Base-by-base conservation (phyloP, 306 rosid genomes). In the Sechiopsis laciniata region DNA sequence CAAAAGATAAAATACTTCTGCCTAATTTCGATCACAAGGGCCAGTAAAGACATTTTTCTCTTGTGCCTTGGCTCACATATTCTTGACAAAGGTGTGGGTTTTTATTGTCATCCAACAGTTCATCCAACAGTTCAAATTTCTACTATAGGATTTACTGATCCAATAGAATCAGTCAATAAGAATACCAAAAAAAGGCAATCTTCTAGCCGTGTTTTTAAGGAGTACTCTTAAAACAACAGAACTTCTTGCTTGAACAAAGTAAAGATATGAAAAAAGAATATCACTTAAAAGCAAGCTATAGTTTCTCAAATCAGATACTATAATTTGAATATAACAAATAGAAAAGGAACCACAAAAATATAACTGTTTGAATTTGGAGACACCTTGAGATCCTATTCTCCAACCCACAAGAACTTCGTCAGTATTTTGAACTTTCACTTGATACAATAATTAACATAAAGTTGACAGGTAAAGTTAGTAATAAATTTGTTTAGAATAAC, bases 231-330 rank as follows among this genome's bases (percentile, higher is more conserved):
- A 19, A 67, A 46, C 55, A 42, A 64, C 29, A 64, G 0, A 14
- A 64, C 26, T 37, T 40, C 70, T 37, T 64, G 70, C 52, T 35
- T 37, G 13, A 16, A 16, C 50, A 63, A 63, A 37, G 70, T 13
- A 13, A 37, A 37, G 19, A 26, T 61, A 64, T 0, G 8, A 22
- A 65, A 20, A 62, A 61, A 61, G 6, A 32, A 62, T 26, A 26
- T 29, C 46, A 14, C 48, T 2, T 61, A 12, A 56, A 19, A 13
- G 68, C 8, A 6, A 61, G 22, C 64, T 22, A 4, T 22, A 58
- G 37, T 21, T 58, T 58, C 17, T 58, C 35, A 22, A 58, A 21
- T 58, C 37, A 58, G 64, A 58, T 22, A 58, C 64, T 58, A 58
- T 58, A 59, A 59, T 13, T 59, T 24, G 15, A 59, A 11, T 13